Evolutionary conservation across 192 early-diverging fungal genomes (phyloP).

Genomic region (Coemansia asiatica): DNA sequence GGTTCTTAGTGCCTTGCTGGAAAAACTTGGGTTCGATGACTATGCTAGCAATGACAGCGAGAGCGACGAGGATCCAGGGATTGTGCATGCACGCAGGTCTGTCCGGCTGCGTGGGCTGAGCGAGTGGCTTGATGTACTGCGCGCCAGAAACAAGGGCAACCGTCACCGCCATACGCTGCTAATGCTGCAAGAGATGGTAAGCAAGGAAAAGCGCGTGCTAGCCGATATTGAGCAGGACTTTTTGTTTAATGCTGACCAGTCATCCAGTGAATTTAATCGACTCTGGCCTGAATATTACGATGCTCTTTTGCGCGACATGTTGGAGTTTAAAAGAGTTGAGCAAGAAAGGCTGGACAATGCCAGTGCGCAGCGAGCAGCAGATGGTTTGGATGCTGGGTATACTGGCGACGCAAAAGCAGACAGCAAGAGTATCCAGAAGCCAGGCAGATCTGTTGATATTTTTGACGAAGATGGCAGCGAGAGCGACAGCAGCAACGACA

Average conservation of each 20-base stretch:
- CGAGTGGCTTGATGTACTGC: conserved; percentile 14
- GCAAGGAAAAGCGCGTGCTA: not conserved
- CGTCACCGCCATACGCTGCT: not conserved
- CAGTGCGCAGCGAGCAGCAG: too few species aligned
- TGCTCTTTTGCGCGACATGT: conserved; percentile 19
- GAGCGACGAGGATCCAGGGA: conserved; percentile 26
- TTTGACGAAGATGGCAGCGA: conserved; percentile 5
- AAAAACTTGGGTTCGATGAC: not conserved
- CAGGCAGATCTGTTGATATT: not conserved
- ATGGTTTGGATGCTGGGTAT: not conserved
- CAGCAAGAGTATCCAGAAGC: not conserved
- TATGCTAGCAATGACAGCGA: conserved; percentile 12
- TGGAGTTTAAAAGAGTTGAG: not conserved
- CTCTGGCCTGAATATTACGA: conserved; percentile 31
- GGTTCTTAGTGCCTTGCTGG: not conserved
- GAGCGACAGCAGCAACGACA: too few species aligned
- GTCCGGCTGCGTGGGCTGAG: conserved; percentile 10
- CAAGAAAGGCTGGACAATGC: not conserved
- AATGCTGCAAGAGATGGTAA: not conserved
- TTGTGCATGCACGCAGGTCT: conserved; percentile 9
- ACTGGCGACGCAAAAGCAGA: not conserved
- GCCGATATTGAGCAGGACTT: conserved; percentile 15
- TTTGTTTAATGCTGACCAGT: conserved; percentile 8
- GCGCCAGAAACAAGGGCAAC: conserved; percentile 4
- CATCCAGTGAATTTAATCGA: conserved; percentile 8